Percentiles rank a stretch among this genome's conserved stretches.
phyloP scores from a whole-genome alignment of 192 early-diverging fungal species.

The Ambispora gerdemannii region DNA sequence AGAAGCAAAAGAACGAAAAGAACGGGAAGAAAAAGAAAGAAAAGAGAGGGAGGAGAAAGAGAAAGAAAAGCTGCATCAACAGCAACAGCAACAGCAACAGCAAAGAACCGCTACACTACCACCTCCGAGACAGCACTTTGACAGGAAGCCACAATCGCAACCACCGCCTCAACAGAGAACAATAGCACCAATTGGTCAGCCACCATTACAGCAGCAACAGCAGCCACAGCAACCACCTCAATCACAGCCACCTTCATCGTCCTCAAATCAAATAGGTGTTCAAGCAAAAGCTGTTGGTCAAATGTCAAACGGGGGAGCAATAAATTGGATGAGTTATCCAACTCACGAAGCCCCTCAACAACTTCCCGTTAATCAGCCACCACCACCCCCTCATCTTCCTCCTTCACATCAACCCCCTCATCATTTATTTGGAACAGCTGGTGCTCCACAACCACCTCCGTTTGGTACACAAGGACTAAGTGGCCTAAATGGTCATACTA shows the following conservation, averaged over 20 bases:
- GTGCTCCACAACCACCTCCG: not conserved
- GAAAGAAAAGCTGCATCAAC: too few species aligned
- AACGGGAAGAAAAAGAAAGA: not conserved
- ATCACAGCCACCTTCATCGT: conserved; percentile 1
- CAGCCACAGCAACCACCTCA: too few species aligned
- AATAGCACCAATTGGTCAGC: conserved; percentile 23
- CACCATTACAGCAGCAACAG: conserved; percentile 1
- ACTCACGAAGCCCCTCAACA: conserved; percentile 4
- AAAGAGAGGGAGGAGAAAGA: conserved; percentile 30
- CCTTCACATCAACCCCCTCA: not conserved
- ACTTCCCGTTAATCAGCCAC: conserved; percentile 4
- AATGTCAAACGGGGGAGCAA: conserved; percentile 14
- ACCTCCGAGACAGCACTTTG: not conserved
- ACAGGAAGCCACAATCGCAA: not conserved
- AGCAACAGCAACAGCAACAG: too few species aligned
- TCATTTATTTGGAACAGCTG: conserved; percentile 12
- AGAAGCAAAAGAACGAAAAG: conserved; percentile 34
- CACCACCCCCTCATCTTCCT: conserved; percentile 8
- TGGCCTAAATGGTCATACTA: conserved; percentile 9
- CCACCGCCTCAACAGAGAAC: conserved; percentile 28
- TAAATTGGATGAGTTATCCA: conserved; percentile 30
- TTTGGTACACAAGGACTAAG: conserved; percentile 15
- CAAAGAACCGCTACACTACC: conserved; percentile 2
- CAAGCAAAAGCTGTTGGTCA: conserved; percentile 2
- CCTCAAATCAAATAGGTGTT: not conserved